Percentiles rank a stretch among this genome's conserved stretches.
Conservation (phyloP, 169 alveolate genomes). For the Cryptosporidium parvum region DNA sequence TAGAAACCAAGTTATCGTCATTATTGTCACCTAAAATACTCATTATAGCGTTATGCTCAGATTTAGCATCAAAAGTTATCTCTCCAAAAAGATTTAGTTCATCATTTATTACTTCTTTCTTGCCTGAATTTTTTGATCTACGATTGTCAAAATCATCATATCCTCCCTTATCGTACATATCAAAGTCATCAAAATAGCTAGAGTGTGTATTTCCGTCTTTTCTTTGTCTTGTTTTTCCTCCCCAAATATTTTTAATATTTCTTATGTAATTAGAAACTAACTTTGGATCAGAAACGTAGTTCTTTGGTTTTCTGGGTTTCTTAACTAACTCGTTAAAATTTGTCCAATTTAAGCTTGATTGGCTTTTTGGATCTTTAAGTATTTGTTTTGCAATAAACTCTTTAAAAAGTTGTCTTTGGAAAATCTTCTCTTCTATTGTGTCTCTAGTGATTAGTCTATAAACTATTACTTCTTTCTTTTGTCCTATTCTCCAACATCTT, state of each 20-base stretch:
- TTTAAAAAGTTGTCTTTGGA: slow-evolving; percentile 84
- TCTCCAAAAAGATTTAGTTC: slow-evolving; percentile 65
- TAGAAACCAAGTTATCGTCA: slow-evolving; percentile 33
- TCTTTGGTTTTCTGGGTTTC: slow-evolving; percentile 44
- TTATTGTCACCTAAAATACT: slow-evolving; percentile 48
- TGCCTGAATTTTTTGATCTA: not conserved
- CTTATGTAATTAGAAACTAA: not conserved
- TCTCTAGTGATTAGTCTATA: slow-evolving; percentile 86
- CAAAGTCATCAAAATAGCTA: slow-evolving; percentile 42
- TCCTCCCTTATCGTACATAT: not conserved
- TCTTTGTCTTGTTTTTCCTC: slow-evolving; percentile 20
- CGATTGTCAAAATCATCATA: not conserved
- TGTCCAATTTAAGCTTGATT: slow-evolving; percentile 27
- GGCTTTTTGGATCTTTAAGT: slow-evolving; percentile 76
- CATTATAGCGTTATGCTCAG: slow-evolving; percentile 71
- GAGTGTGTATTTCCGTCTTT: slow-evolving; percentile 48
- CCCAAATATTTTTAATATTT: slow-evolving; percentile 53
- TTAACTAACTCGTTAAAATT: slow-evolving; percentile 32
- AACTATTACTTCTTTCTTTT: slow-evolving; percentile 87
- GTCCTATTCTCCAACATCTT: slow-evolving; percentile 91
- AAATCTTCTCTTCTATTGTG: slow-evolving; percentile 86
- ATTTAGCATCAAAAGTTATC: slow-evolving; percentile 65
- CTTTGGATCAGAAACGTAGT: slow-evolving; percentile 12
- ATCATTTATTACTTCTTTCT: slow-evolving; percentile 7
- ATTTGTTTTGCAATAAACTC: slow-evolving; percentile 80